Percentiles rank a stretch among this genome's conserved stretches.
Evolutionary conservation across 2,329 filamentous ascomycete genomes (phyloP).

Genomic region (Onygenales sp.): DNA sequence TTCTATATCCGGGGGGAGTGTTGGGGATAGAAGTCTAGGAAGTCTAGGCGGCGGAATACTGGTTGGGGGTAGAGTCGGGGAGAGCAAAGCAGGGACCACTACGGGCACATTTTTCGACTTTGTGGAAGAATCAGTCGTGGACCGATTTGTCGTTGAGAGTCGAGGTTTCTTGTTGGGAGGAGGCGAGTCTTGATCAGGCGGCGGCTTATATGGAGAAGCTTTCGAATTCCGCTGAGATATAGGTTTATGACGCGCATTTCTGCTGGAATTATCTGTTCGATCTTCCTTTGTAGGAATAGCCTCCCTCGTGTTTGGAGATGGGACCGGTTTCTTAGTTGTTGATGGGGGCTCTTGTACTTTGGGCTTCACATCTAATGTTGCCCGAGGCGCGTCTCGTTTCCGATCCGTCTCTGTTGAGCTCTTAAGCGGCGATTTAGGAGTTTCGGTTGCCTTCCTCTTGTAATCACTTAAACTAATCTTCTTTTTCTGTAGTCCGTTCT

Average conservation of each 20-base stretch:
- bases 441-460: constrained; percentile 44
- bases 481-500: constrained; percentile 41
- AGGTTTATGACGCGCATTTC: background rate
- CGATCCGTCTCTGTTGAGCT: constrained; percentile 1
- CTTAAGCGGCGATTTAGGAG: constrained; percentile 18
- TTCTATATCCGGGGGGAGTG: constrained; percentile 46
- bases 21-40: constrained; percentile 49
- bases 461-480: constrained; percentile 55
- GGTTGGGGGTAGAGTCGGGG: constrained; percentile 29
- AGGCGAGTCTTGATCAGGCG: constrained; percentile 13
- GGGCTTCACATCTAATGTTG: background rate
- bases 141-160: constrained; percentile 29
- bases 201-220: background rate
- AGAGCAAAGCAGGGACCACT: constrained; percentile 30
- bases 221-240: background rate
- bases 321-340: background rate
- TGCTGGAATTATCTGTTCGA: background rate
- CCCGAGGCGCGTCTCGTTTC: background rate
- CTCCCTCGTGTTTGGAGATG: background rate
- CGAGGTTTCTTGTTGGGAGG: constrained; percentile 31
- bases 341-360: background rate
- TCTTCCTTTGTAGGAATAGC: background rate
- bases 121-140: constrained; percentile 13
- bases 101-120: constrained; percentile 14
- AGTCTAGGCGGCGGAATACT: constrained; percentile 27